These are phyloP conservation scores for Monosporascus sp. DNA, from an alignment of 2,329 filamentous ascomycete species.

Conservation along the genomic window DNA sequence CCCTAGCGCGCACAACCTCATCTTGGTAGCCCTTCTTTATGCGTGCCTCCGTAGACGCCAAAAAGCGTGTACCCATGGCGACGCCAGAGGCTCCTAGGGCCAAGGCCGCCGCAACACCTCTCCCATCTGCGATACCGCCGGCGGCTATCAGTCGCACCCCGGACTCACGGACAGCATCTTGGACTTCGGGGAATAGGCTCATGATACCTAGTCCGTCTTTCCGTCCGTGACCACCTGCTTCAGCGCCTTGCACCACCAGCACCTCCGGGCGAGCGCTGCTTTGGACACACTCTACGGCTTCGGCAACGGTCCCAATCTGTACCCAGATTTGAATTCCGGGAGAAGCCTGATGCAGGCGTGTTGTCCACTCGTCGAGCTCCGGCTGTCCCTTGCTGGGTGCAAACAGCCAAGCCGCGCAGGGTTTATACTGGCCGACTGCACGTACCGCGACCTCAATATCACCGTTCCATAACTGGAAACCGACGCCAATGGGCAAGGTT, in stretches of 20 bases:
- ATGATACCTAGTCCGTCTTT: slow-evolving; percentile 16
- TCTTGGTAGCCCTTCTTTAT: slow-evolving; percentile 35
- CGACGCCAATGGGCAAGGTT: slow-evolving; percentile 39
- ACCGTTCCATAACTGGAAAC: slow-evolving; percentile 40
- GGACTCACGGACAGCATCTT: slow-evolving; percentile 29
- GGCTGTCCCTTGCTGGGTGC: slow-evolving; percentile 31
- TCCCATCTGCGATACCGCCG: slow-evolving; percentile 47
- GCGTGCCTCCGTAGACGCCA: slow-evolving; percentile 40
- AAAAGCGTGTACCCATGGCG: slow-evolving; percentile 59
- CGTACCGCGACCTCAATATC: slow-evolving; percentile 26
- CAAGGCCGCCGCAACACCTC: slow-evolving; percentile 44
- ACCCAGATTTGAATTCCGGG: slow-evolving; percentile 43
- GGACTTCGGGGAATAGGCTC: slow-evolving; percentile 42
- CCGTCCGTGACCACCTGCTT: slow-evolving; percentile 49
- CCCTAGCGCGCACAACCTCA: slow-evolving; percentile 34
- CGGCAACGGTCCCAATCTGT: slow-evolving; percentile 42
- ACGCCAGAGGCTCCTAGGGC: slow-evolving; percentile 47
- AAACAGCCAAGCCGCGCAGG: slow-evolving; percentile 43
- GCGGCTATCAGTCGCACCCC: slow-evolving; percentile 43
- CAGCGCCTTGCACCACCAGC: slow-evolving; percentile 45
- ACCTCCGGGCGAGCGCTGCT: slow-evolving; percentile 36
- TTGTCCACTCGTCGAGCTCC: slow-evolving; percentile 39
- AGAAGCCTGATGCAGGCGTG: slow-evolving; percentile 32
- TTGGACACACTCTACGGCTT: slow-evolving; percentile 35
- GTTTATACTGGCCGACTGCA: slow-evolving; percentile 24